Evolutionary conservation across 495 filamentous ascomycete species (phyloP), one percentile per base, ranked within the genome.

Genomic region (Annulohypoxylon moriforme): DNA sequence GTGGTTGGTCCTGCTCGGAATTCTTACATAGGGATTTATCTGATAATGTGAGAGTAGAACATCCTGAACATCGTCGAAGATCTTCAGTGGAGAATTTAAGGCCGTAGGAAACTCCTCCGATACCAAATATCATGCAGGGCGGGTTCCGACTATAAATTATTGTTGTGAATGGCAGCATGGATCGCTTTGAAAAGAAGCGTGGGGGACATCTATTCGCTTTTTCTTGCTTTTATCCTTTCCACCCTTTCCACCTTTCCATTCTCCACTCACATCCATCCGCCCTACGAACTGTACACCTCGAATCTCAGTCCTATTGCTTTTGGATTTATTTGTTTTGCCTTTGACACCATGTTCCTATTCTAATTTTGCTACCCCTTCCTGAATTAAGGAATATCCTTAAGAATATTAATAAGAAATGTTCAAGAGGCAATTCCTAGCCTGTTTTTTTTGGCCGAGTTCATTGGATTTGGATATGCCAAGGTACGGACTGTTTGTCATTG

Each of bases 171-270:
- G 25, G 55, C 55, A 58, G 55, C 20, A 8, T 14, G 33, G 31
- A 25, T 58, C 55, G 34, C 55, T 14, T 40, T 13, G 27, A 40
- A 56, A 38, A 40, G 34, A 24, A 40, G 55, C 55, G 55, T 58
- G 55, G 55, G 55, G 55, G 55, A 20, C 34, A 40, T 20, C 55
- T 25, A 58, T 58, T 58, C 55, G 55, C 29, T 9, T 33, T 27
- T 33, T 27, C 50, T 8, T 16, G 13, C 46, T 50, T 50, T 8
- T 38, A 13, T 38, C 9, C 13, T 56, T 31, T 18, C 50, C 6
- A 53, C 20, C 20, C 31, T 58, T 58, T 25, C 55, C 55, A 58
- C n/a, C n/a, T n/a, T n/a, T n/a, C n/a, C 55, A 58, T 18, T 40
- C 20, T n/a, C 55, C 55, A 58, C 53, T 38, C 25, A 38, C n/a